A percentile compares a stretch with the other conserved stretches of the same genome.
Conservation (phyloP, 163 green algal species). For the Picocystis sp. region DNA sequence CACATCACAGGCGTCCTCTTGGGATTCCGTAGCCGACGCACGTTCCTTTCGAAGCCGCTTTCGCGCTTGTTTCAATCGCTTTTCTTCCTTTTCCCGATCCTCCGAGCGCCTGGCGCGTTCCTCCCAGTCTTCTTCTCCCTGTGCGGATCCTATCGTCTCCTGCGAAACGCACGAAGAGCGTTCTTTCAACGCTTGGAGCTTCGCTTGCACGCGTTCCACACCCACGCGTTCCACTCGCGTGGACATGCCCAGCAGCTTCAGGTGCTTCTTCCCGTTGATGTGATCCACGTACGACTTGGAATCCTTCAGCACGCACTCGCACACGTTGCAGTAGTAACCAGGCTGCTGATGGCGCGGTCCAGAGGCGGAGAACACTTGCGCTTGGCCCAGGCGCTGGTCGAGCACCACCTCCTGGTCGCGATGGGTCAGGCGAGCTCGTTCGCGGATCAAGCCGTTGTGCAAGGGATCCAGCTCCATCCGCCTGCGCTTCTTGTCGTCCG, state of each 20-base stretch:
- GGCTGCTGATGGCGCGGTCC: conserved; percentile 34
- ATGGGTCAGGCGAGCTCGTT: conserved; percentile 37
- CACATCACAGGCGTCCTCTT: no score
- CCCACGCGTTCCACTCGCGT: conserved; percentile 81
- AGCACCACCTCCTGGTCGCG: conserved; percentile 74
- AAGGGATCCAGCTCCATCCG: conserved; percentile 47
- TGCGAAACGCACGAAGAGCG: no score
- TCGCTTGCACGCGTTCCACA: conserved; percentile 47
- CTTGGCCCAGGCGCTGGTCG: conserved; percentile 58
- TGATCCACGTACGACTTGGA: conserved; percentile 89
- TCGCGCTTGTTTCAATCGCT: no score
- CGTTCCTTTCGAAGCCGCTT: no score
- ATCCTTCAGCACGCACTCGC: conserved; percentile 87
- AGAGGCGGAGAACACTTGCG: conserved; percentile 32
- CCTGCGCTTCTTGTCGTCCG: conserved; percentile 50
- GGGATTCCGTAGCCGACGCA: no score
- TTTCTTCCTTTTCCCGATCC: no score
- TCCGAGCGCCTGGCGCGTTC: no score
- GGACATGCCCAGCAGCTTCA: conserved; percentile 62
- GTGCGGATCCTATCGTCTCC: no score
- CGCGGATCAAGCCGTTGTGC: conserved; percentile 65
- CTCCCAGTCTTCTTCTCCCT: no score
- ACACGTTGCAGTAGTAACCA: conserved; percentile 94
- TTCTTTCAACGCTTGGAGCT: no score
- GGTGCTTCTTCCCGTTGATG: conserved; percentile 59